Conservation (phyloP, 2,329 filamentous ascomycete species). For the Cercospora janseana region DNA sequence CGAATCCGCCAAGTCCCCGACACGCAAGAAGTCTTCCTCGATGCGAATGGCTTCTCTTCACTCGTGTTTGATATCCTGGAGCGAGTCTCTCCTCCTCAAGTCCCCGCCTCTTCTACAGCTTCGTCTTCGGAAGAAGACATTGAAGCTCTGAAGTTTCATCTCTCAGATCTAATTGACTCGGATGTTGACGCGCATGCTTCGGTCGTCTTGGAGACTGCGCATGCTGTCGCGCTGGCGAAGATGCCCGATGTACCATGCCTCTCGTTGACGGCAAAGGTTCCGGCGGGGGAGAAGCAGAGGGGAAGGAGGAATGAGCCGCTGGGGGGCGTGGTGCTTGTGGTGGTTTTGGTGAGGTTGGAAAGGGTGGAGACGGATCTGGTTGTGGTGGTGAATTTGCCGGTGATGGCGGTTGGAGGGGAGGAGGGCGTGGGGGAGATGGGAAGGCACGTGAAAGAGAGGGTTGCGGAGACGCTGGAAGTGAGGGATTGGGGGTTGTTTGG, state of each 20-base stretch:
- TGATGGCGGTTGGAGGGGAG: conserved; percentile 72
- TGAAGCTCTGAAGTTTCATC: conserved; percentile 57
- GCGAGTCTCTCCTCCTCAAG: conserved; percentile 56
- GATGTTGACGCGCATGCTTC: conserved; percentile 10
- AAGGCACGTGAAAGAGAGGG: conserved; percentile 64
- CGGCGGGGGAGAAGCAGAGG: conserved; percentile 35
- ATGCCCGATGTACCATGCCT: conserved; percentile 60
- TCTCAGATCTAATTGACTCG: conserved; percentile 46
- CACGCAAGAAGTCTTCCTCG: conserved; percentile 91
- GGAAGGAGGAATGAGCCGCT: conserved; percentile 48
- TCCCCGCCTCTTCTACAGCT: too few species aligned
- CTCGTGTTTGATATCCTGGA: conserved; percentile 90
- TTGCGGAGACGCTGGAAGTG: conserved; percentile 73
- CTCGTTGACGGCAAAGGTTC: conserved; percentile 65
- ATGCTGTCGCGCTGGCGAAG: conserved; percentile 9
- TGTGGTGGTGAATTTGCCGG: conserved; percentile 83
- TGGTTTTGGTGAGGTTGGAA: conserved; percentile 74
- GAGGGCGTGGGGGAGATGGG: conserved; percentile 53
- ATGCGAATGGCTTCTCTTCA: conserved; percentile 76
- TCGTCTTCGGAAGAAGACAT: conserved; percentile 68
- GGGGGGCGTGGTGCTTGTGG: conserved; percentile 64
- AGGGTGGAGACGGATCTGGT: conserved; percentile 75
- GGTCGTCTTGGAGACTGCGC: background rate
- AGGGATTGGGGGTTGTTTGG: conserved; percentile 76
- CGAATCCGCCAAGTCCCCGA: conserved; percentile 73